These are phyloP conservation scores for Mikania micrantha DNA, from an alignment of 129 eudicot genomes.

Conservation along the genomic window DNA sequence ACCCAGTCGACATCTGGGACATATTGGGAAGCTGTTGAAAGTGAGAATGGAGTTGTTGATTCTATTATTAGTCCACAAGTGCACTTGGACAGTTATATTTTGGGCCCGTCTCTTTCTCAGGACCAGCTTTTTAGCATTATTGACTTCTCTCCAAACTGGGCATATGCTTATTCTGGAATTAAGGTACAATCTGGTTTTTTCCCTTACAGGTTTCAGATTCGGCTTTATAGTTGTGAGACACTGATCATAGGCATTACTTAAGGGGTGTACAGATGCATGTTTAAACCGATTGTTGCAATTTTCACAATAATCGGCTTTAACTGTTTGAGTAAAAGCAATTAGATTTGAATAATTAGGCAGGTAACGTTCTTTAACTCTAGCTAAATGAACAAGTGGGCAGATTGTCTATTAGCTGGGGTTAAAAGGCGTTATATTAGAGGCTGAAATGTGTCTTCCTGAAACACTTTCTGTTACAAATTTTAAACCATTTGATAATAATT, in stretches of 20 bases:
- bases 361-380: too few relatives aligned
- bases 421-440: too few relatives aligned
- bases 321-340: too few relatives aligned
- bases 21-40: conserved; percentile 81
- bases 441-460: too few relatives aligned
- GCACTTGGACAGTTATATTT: conserved; percentile 47
- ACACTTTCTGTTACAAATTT: too few relatives aligned
- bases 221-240: conserved; percentile 4
- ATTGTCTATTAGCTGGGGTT: too few relatives aligned
- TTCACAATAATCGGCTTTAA: too few relatives aligned
- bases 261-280: not conserved
- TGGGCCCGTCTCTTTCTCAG: conserved; percentile 85
- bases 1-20: conserved; percentile 64
- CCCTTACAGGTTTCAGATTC: not conserved
- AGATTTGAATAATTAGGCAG: too few relatives aligned
- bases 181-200: conserved; percentile 45
- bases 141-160: conserved; percentile 87
- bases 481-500: too few relatives aligned
- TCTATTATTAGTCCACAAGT: conserved; percentile 50
- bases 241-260: not conserved
- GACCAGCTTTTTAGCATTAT: conserved; percentile 88
- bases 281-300: not conserved
- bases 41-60: conserved; percentile 61
- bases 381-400: too few relatives aligned
- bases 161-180: conserved; percentile 53